Evolutionary conservation across 129 eudicot genomes (phyloP), one percentile per base, ranked within the genome.

Genomic region (Saussurea involucrata): DNA sequence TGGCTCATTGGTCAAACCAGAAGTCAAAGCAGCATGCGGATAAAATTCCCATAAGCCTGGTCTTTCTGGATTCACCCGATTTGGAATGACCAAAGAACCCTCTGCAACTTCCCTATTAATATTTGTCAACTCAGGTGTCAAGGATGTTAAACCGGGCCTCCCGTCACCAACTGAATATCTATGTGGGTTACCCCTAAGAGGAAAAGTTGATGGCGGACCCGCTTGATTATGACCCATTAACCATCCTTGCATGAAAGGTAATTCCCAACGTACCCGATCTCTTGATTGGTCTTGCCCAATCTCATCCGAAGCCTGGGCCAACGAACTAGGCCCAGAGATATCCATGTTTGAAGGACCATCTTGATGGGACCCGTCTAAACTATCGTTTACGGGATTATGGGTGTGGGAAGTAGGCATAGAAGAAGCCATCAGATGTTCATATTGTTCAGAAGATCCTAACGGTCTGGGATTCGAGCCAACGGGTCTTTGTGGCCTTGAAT

Each of bases 181-280:
- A 53, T 61, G 87, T 57, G 76, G 44, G 34, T 31, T 68, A 72
- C 81, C 73, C 71, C 79, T 76, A 53, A 57, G 64, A 65, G 93
- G 88, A 32, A 78, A 79, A 71, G 40, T 60, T 22, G 87, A 72
- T 44, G 85, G 78, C 25, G 81, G 74, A 55, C 82, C 83, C n/a
- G 78, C 89, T 87, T 89, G 93, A 29, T 80, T 79, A 71, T 89
- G 95, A 78, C 91, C 95, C 78, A 87, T 83, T 73, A 89, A 77
- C 95, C 95, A 89, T 44, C 95, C 95, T 80, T 87, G 95, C 85
- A 87, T 81, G 27, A 89, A 89, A 6, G 89, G 89, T 71, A 89
- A 69, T 74, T 86, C 94, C 91, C 91, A 89, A 66, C 82, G 81
- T 80, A 89, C 78, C 20, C 87, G 91, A 69, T 89, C 89, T 68